These are phyloP conservation scores for Colletotrichum simmondsii DNA, from an alignment of 2,329 filamentous ascomycete genomes.

Conservation along the genomic window DNA sequence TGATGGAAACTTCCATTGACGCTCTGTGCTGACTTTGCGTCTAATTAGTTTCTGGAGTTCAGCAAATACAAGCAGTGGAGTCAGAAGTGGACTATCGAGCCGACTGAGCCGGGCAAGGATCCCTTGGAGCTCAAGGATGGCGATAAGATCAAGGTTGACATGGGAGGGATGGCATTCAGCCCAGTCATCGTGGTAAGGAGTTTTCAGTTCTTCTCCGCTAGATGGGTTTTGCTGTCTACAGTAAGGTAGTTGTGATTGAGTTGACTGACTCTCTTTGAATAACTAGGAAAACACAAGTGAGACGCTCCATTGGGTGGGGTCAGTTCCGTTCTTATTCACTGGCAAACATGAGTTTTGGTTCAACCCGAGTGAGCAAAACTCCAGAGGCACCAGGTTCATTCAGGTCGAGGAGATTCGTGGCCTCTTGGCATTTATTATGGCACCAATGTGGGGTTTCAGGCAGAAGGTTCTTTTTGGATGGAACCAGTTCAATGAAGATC, in stretches of 20 bases:
- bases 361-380: not conserved
- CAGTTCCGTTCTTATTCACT: not conserved
- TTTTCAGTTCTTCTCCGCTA: not conserved
- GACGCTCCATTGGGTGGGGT: conserved; percentile 3
- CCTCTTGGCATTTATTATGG: not conserved
- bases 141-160: conserved; percentile 7
- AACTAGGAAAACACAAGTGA: conserved; percentile 4
- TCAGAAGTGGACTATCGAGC: not conserved
- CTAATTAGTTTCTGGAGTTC: conserved; percentile 9
- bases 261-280: fast-evolving
- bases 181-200: not conserved
- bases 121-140: conserved; percentile 1
- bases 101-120: not conserved
- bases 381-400: not conserved
- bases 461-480: not conserved
- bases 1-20: not conserved
- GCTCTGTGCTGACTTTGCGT: not conserved
- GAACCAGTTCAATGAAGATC: conserved; percentile 6
- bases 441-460: not conserved
- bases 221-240: not conserved
- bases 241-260: fast-evolving
- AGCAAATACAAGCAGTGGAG: conserved; percentile 4
- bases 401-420: conserved; percentile 2
- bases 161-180: not conserved
- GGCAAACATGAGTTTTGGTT: conserved; percentile 14